Conservation (phyloP, 2,329 filamentous ascomycete genomes). For the Venturia oleaginea region DNA sequence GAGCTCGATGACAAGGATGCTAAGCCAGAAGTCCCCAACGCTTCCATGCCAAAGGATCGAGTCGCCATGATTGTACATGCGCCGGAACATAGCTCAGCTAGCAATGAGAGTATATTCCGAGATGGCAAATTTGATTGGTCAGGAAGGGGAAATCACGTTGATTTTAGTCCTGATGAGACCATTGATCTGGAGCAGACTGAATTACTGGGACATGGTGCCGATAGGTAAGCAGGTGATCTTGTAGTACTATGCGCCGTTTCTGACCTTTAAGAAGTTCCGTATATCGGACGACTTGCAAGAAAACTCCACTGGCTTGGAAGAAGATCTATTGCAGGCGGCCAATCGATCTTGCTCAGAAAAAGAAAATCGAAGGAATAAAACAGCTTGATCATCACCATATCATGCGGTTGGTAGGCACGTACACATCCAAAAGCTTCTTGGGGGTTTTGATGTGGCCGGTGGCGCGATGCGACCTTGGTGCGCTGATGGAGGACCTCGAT, state of each 20-base stretch:
- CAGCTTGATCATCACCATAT: conserved; percentile 3
- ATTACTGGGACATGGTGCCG: background rate
- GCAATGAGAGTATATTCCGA: background rate
- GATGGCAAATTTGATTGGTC: conserved; percentile 1
- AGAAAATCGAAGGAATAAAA: conserved; percentile 7
- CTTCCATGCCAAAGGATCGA: background rate
- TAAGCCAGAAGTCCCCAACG: background rate
- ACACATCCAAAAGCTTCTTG: background rate
- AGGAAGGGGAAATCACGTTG: conserved; percentile 2
- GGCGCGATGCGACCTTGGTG: conserved; percentile 8
- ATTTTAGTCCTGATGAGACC: background rate
- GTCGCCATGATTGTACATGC: conserved; percentile 1
- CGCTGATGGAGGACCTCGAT: conserved; percentile 8
- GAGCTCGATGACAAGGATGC: background rate
- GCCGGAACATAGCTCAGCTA: background rate
- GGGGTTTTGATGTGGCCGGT: conserved; percentile 12
- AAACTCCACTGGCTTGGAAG: conserved; percentile 15
- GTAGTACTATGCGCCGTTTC: background rate
- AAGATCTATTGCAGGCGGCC: background rate
- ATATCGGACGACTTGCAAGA: background rate
- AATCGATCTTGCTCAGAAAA: background rate
- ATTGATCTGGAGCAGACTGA: background rate
- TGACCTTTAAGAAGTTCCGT: background rate
- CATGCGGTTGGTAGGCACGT: conserved; percentile 2
- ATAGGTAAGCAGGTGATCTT: background rate